A percentile compares a stretch with the other conserved stretches of the same genome.
Conservation (phyloP, 2,329 filamentous ascomycete species). For the Hypomyces perniciosus region DNA sequence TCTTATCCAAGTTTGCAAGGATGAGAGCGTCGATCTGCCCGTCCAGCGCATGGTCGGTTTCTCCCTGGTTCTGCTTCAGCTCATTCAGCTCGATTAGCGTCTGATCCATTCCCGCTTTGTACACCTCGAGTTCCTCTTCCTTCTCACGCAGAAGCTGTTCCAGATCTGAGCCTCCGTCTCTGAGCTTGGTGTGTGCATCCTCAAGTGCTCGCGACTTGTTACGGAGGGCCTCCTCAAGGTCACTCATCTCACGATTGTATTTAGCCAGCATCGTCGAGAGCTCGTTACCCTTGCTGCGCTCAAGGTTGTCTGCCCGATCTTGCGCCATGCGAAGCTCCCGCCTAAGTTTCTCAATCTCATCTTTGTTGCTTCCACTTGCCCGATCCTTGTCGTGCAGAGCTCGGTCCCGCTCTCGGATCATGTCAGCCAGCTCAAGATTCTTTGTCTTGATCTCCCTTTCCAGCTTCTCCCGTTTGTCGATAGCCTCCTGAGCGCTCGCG, state of each 20-base stretch:
- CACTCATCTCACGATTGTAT: conserved; percentile 95
- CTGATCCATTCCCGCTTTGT: conserved; percentile 97
- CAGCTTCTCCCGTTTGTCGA: conserved; percentile 88
- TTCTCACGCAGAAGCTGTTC: conserved; percentile 84
- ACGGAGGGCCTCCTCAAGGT: conserved; percentile 85
- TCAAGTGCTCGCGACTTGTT: conserved; percentile 85
- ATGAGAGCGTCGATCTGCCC: conserved; percentile 88
- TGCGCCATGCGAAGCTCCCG: conserved; percentile 88
- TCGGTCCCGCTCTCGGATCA: conserved; percentile 94
- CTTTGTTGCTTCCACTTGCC: conserved; percentile 76
- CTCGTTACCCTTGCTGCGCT: conserved; percentile 90
- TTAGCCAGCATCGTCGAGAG: conserved; percentile 90
- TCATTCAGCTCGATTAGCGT: conserved; percentile 89
- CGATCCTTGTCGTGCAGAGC: conserved; percentile 91
- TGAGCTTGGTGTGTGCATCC: conserved; percentile 69
- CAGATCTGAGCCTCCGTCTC: conserved; percentile 77
- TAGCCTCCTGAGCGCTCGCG: conserved; percentile 92
- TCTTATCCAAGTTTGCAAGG: conserved; percentile 79
- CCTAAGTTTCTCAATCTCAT: conserved; percentile 91
- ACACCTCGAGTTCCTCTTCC: conserved; percentile 95
- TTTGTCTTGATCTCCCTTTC: conserved; percentile 98
- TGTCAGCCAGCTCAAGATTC: conserved; percentile 96
- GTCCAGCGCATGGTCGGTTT: conserved; percentile 74
- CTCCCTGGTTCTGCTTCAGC: conserved; percentile 67
- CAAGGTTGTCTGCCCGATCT: conserved; percentile 85